A percentile compares a stretch with the other conserved stretches of the same genome.
These are phyloP conservation scores for Polygonum aviculare DNA, from an alignment of 148 eudicot genomes.

Conservation along the genomic window DNA sequence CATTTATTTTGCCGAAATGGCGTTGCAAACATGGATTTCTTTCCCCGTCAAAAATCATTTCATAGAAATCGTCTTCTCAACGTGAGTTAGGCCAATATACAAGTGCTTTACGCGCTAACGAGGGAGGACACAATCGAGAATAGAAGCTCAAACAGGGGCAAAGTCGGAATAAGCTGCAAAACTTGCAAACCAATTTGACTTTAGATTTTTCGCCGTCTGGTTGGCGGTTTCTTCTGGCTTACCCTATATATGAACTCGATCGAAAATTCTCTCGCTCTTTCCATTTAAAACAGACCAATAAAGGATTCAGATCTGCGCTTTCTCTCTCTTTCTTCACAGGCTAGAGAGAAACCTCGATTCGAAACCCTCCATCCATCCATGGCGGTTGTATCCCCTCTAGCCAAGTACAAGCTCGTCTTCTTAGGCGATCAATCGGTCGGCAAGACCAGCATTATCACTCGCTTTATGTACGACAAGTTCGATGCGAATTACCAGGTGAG, in stretches of 20 bases:
- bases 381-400: conserved; percentile 68
- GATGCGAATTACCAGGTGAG: conserved; percentile 63
- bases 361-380: conserved; percentile 6
- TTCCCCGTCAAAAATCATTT: too few relatives aligned
- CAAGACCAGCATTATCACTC: conserved; percentile 80
- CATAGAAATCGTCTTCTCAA: too few relatives aligned
- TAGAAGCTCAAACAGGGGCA: neutral
- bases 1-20: neutral
- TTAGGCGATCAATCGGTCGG: conserved; percentile 81
- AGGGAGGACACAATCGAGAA: neutral
- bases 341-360: conserved; percentile 4
- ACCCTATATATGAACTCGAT: conserved; percentile 13
- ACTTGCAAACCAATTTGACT: conserved; percentile 5
- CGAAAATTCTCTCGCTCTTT: neutral
- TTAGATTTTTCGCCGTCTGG: neutral
- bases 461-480: conserved; percentile 77
- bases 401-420: conserved; percentile 70
- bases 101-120: neutral
- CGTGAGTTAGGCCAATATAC: too few relatives aligned
- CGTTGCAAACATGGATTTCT: neutral
- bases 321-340: conserved; percentile 14
- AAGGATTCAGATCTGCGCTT: conserved; percentile 2
- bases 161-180: neutral
- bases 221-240: conserved; percentile 27
- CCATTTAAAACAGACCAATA: neutral